Percentiles rank a stretch among this genome's conserved stretches.
phyloP scores from a whole-genome alignment of 805 yeast species.

The Metschnikowia aberdeeniae region DNA sequence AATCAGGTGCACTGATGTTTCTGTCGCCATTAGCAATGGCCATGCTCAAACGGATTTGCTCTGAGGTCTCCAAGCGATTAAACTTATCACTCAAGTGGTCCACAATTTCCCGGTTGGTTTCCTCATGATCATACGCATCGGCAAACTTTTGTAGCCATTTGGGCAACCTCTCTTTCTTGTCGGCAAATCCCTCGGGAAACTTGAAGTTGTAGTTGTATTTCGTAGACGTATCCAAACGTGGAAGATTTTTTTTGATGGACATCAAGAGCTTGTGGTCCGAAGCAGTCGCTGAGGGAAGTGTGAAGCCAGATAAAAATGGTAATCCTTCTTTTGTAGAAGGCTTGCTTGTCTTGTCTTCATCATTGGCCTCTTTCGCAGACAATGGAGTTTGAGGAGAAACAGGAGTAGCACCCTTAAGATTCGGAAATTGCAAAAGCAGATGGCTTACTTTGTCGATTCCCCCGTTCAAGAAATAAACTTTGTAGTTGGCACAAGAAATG shows the following conservation, averaged over 20 bases:
- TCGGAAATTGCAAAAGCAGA: conserved; percentile 8
- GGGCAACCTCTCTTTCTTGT: conserved; percentile 23
- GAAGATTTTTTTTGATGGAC: conserved; percentile 32
- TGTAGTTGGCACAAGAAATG: conserved; percentile 18
- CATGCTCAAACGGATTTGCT: conserved; percentile 33
- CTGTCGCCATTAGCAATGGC: conserved; percentile 23
- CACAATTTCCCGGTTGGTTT: conserved; percentile 20
- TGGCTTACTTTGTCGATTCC: conserved; percentile 22
- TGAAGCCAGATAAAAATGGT: conserved; percentile 35
- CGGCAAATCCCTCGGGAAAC: conserved; percentile 18
- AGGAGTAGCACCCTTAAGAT: conserved; percentile 12
- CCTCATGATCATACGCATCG: conserved; percentile 12
- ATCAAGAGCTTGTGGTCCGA: conserved; percentile 32
- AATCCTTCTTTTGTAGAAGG: conserved; percentile 4
- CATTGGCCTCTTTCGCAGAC: conserved; percentile 6
- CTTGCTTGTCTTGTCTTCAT: neutral
- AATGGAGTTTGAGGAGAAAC: conserved; percentile 10
- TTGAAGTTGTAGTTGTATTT: conserved; percentile 23
- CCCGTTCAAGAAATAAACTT: conserved; percentile 23
- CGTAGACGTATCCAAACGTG: conserved; percentile 20
- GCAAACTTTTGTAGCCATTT: conserved; percentile 29
- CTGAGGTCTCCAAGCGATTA: conserved; percentile 35
- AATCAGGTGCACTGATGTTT: neutral
- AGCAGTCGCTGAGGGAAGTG: conserved; percentile 39
- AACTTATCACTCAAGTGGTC: conserved; percentile 28